Evolutionary conservation across 2,329 filamentous ascomycete species (phyloP), one percentile per base, ranked within the genome.

Genomic region (Chaetomium olivaceum): DNA sequence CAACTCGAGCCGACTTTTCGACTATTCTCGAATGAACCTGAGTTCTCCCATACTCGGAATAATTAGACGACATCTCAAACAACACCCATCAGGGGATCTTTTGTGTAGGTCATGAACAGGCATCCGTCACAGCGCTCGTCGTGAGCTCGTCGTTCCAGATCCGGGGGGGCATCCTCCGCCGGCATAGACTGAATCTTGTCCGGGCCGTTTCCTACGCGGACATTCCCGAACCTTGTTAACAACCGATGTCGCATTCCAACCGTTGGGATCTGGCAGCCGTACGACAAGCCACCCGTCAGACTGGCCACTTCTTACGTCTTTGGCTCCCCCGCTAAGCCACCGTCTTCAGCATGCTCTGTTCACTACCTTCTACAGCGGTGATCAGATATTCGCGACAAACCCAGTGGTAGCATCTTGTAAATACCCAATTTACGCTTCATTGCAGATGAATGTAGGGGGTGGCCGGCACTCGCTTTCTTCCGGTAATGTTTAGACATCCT

Each of bases 171-270:
- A 36, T 54, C 46, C 36, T 43, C 60, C 60, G 60, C 27, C 58
- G 59, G 50, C 50, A 61, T 39, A 33, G n/a, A 52, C 23, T 19
- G 36, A 55, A 12, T 46, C 51, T 60, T 23, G 61, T 31, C 58
- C 62, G 65, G 62, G 58, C 65, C 65, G 65, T 64, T 58, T 64
- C 46, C 43, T 59, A 54, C 56, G 57, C 65, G 61, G 65, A 29
- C 65, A 58, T 62, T 67, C 65, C 65, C 61, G 65, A 67, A 62
- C 61, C 65, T 67, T 64, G 58, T 58, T 55, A 29, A 12, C 52
- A 61, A 39, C 50, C 58, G 50, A 57, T 19, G 64, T 61, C 25
- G 57, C 61, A 63, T 66, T 58, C 64, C 46, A 46, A 6, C 57
- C 56, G 39, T 39, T 51, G 50, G 29, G 27, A 39, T 56, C n/a